Percentiles rank a stretch among this genome's conserved stretches.
Evolutionary conservation across 768 basidiomycete species (phyloP).

Genomic region (Russula sp.): DNA sequence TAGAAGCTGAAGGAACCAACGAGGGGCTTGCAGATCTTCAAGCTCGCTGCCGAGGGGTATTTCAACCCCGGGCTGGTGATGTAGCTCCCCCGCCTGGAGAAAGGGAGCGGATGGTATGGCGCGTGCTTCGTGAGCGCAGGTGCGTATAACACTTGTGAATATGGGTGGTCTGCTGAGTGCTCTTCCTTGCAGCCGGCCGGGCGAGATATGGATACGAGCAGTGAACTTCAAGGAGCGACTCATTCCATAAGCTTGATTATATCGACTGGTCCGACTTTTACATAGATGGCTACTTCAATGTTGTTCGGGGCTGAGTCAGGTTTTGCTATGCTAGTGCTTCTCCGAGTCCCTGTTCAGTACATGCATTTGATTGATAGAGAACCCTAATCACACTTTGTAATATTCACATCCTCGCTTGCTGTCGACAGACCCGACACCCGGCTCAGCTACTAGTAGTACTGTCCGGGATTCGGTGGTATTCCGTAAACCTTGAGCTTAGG

Average conservation of each 20-base stretch:
- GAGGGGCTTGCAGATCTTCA: conserved; percentile 77
- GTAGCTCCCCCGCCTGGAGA: conserved; percentile 39
- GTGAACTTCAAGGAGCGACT: conserved; percentile 63
- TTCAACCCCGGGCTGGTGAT: conserved; percentile 51
- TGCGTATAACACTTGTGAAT: conserved; percentile 28
- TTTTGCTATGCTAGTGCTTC: not conserved
- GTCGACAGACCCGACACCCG: too few relatives aligned
- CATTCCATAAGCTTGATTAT: conserved; percentile 28
- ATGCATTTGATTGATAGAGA: not conserved
- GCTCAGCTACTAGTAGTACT: not conserved
- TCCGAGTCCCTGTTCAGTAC: not conserved
- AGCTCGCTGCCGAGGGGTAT: conserved; percentile 62
- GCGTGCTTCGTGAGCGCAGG: conserved; percentile 77
- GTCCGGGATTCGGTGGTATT: not conserved
- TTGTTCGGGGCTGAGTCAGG: not conserved
- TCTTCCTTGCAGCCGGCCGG: conserved; percentile 48
- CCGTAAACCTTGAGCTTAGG: too few relatives aligned
- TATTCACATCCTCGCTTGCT: not conserved
- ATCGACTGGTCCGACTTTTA: conserved; percentile 26
- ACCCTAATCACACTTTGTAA: not conserved
- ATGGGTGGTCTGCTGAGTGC: conserved; percentile 6
- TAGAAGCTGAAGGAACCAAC: conserved; percentile 85
- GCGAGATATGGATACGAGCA: conserved; percentile 65
- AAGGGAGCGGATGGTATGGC: conserved; percentile 51
- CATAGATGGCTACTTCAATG: not conserved